Conservation (phyloP, 257 asterid species). For the Solanum etuberosum region DNA sequence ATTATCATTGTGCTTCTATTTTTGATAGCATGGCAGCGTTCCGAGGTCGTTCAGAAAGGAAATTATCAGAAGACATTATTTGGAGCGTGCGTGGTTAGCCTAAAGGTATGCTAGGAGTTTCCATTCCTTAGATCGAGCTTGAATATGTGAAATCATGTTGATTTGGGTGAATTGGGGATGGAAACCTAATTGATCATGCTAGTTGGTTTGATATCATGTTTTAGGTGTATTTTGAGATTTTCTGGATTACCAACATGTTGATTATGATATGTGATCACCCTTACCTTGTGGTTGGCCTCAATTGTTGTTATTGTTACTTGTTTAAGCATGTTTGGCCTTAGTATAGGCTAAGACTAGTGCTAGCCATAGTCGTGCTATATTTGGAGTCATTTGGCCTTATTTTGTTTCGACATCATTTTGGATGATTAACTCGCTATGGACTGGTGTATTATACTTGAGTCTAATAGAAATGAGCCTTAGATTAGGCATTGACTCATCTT, state of each 20-base stretch:
- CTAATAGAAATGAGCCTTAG: not conserved
- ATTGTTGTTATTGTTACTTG: no score
- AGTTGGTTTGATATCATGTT: not conserved
- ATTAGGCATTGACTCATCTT: not conserved
- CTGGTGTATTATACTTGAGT: not conserved
- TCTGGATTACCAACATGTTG: not conserved
- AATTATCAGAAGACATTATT: no score
- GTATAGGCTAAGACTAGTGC: not conserved
- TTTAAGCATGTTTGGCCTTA: not conserved
- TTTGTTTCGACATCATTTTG: no score
- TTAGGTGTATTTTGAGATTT: not conserved
- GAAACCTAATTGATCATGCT: not conserved
- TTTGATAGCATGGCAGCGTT: not conserved
- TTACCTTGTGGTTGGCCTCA: not conserved
- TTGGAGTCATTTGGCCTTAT: not conserved
- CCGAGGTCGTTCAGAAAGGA: not conserved
- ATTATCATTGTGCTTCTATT: not conserved
- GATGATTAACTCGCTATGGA: not conserved
- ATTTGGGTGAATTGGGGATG: no score
- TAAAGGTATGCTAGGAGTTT: not conserved
- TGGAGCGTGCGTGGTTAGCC: not conserved
- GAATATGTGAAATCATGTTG: not conserved
- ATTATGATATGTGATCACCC: not conserved
- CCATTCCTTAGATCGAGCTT: not conserved
- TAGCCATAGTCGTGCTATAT: not conserved